Conservation (phyloP, 2,329 filamentous ascomycete species). For the Arachnopeziza araneosa region DNA sequence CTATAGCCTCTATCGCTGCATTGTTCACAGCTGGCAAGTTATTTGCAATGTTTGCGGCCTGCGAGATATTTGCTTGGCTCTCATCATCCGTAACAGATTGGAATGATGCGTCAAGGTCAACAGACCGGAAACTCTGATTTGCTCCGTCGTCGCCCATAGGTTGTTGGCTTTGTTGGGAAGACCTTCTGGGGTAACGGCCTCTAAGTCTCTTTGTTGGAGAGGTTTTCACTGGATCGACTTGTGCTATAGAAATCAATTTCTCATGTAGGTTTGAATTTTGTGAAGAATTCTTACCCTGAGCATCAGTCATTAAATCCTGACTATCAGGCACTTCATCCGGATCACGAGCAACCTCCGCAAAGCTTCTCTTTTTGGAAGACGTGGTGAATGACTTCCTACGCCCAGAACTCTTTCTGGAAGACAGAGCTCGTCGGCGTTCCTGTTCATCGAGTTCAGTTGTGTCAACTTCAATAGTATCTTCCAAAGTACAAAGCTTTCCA, state of each 20-base stretch:
- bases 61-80: background rate
- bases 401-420: background rate
- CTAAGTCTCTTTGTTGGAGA: conserved; percentile 4
- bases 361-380: conserved; percentile 20
- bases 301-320: conserved; percentile 13
- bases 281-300: conserved; percentile 6
- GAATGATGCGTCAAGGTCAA: conserved; percentile 12
- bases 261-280: background rate
- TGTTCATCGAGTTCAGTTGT: conserved; percentile 9
- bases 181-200: conserved; percentile 5
- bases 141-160: background rate
- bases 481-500: conserved; percentile 11
- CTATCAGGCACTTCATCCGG: conserved; percentile 19
- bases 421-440: background rate
- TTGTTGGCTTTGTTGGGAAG: conserved; percentile 5
- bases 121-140: conserved; percentile 7
- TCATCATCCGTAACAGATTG: background rate
- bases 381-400: background rate
- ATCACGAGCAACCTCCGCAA: conserved; percentile 9
- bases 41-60: background rate
- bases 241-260: conserved; percentile 1
- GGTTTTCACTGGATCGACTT: background rate
- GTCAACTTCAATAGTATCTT: conserved; percentile 22
- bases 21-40: background rate
- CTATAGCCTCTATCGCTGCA: background rate